phyloP scores from a whole-genome alignment of 2,329 filamentous ascomycete species.

The Penicillium sp. region DNA sequence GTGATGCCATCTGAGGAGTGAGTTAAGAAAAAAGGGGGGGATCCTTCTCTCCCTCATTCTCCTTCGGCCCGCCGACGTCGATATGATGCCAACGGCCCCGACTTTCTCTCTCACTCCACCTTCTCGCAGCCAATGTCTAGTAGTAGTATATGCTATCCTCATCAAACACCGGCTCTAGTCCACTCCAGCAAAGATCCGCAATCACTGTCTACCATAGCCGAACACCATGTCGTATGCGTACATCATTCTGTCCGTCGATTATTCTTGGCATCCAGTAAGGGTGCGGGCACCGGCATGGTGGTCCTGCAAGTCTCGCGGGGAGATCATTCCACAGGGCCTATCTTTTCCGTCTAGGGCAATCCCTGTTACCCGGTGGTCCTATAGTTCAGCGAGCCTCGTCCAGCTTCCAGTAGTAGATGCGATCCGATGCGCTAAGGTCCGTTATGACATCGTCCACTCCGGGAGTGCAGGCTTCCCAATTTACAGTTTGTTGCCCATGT shows the following conservation, averaged over 20 bases:
- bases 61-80: conserved; percentile 14
- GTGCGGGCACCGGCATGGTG: conserved; percentile 17
- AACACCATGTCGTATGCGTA: conserved; percentile 1
- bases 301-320: conserved; percentile 12
- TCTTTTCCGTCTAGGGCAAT: conserved; percentile 6
- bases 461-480: not conserved
- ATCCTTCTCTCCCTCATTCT: not conserved
- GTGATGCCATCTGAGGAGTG: conserved; percentile 18
- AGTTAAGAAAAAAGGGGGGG: conserved; percentile 1
- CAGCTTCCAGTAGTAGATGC: not conserved
- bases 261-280: conserved; percentile 20
- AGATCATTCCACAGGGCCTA: conserved; percentile 19
- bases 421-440: conserved; percentile 7
- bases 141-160: no score
- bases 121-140: no score
- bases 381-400: no score
- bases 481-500: not conserved
- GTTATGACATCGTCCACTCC: conserved; percentile 26
- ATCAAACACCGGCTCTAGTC: not conserved
- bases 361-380: not conserved
- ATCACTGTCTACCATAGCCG: not conserved
- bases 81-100: conserved; percentile 20
- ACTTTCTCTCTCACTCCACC: not conserved
- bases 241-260: not conserved
- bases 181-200: not conserved